phyloP scores from a whole-genome alignment of 768 basidiomycete genomes.

The Pisolithus sp. region DNA sequence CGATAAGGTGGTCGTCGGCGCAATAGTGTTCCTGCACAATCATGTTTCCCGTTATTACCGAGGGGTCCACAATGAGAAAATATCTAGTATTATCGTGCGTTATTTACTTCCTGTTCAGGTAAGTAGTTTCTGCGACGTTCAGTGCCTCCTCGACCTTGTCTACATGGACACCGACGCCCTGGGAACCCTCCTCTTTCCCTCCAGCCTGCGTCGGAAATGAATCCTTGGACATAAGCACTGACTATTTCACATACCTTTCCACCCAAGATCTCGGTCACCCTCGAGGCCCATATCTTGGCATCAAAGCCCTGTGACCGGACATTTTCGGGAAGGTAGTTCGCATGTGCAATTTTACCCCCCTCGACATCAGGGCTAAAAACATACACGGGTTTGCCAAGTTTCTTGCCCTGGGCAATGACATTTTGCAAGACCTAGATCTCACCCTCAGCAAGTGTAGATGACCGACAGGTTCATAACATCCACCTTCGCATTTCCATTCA shows the following conservation, averaged over 20 bases:
- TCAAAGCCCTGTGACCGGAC: slow-evolving; percentile 63
- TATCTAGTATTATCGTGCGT: not conserved
- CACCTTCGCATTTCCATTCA: slow-evolving; percentile 84
- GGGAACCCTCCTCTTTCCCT: slow-evolving; percentile 88
- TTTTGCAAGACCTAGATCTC: slow-evolving; percentile 59
- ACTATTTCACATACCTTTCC: slow-evolving; percentile 63
- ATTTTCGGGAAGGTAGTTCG: slow-evolving; percentile 70
- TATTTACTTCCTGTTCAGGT: slow-evolving; percentile 16
- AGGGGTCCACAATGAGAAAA: not conserved
- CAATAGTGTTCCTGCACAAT: not conserved
- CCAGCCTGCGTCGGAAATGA: slow-evolving; percentile 56
- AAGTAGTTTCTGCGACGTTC: slow-evolving; percentile 43
- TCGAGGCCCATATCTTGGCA: slow-evolving; percentile 82
- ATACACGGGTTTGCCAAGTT: slow-evolving; percentile 78
- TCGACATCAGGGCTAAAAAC: slow-evolving; percentile 75
- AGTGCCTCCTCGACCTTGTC: slow-evolving; percentile 64
- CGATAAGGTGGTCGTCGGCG: not conserved
- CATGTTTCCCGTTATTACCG: not conserved
- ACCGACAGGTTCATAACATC: not conserved
- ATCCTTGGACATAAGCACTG: slow-evolving; percentile 5
- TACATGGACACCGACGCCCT: slow-evolving; percentile 75
- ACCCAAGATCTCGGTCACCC: slow-evolving; percentile 72
- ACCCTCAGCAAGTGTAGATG: not conserved
- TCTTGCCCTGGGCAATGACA: slow-evolving; percentile 71
- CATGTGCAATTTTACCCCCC: slow-evolving; percentile 75